phyloP scores from a whole-genome alignment of 2,329 filamentous ascomycete species.

The Fusarium albidum region DNA sequence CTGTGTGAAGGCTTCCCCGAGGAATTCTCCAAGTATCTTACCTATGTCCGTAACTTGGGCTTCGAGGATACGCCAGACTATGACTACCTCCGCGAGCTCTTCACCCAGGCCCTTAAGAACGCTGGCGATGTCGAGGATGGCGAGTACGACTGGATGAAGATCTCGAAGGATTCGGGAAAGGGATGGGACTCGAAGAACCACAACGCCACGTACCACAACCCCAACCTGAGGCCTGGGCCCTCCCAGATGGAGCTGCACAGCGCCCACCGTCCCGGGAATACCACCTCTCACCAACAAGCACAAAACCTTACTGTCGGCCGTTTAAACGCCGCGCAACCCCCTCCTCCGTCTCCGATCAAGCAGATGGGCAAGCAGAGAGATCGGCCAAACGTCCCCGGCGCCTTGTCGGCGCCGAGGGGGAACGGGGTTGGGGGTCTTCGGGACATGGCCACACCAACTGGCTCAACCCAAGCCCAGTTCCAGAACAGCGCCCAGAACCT shows the following conservation, averaged over 20 bases:
- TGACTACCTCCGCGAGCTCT: constrained; percentile 94
- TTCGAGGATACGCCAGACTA: constrained; percentile 99
- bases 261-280: constrained; percentile 71
- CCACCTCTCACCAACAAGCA: constrained; percentile 69
- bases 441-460: constrained; percentile 84
- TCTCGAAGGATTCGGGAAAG: constrained; percentile 83
- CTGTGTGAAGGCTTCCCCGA: constrained; percentile 96
- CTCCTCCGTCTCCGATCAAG: constrained; percentile 85
- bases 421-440: constrained; percentile 76
- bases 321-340: constrained; percentile 95
- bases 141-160: constrained; percentile 99
- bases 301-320: constrained; percentile 78
- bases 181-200: constrained; percentile 86
- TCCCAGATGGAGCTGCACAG: constrained; percentile 87
- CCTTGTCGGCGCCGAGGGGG: constrained; percentile 77
- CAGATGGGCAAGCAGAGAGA: constrained; percentile 77
- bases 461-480: constrained; percentile 94
- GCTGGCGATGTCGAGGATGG: constrained; percentile 95
- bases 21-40: constrained; percentile 97
- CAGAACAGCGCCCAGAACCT: constrained; percentile 94
- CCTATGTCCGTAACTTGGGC: constrained; percentile 95
- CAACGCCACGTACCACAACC: constrained; percentile 69
- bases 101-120: constrained; percentile 95
- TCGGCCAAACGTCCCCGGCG: constrained; percentile 81
- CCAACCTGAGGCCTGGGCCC: constrained; percentile 79